These are phyloP conservation scores for Ustilago tritici DNA, from an alignment of 1,284 basidiomycete species.

Conservation along the genomic window DNA sequence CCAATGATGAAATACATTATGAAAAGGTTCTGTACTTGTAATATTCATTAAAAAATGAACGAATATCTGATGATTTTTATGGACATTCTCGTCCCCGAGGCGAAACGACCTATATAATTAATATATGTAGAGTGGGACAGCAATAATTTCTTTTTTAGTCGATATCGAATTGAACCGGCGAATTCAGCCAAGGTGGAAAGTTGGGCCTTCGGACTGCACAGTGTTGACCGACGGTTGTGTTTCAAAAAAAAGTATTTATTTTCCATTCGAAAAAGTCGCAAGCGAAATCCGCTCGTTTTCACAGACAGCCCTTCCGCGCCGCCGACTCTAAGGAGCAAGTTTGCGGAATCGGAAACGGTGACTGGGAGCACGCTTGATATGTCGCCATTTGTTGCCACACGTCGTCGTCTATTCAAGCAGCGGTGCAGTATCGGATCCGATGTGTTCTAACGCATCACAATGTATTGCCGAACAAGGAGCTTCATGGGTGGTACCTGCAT, in stretches of 20 bases:
- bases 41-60: no score
- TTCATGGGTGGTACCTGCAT: slow-evolving; percentile 7
- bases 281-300: not conserved
- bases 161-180: slow-evolving; percentile 16
- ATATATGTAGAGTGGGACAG: not conserved
- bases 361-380: not conserved
- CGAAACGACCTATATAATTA: no score
- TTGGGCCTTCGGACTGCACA: slow-evolving; percentile 4
- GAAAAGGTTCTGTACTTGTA: no score
- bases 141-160: not conserved
- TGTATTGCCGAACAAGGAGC: not conserved
- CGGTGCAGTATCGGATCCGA: not conserved
- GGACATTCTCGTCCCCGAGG: no score
- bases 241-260: not conserved
- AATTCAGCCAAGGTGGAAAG: slow-evolving; percentile 12
- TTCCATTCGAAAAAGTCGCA: not conserved
- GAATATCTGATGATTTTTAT: no score
- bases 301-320: not conserved
- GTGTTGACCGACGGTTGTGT: slow-evolving; percentile 29
- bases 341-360: not conserved
- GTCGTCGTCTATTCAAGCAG: not conserved
- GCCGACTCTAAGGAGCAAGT: not conserved
- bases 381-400: slow-evolving; percentile 9
- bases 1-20: no score
- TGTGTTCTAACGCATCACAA: not conserved